These are phyloP conservation scores for Rhazya stricta DNA, from an alignment of 257 asterid species.

Conservation along the genomic window DNA sequence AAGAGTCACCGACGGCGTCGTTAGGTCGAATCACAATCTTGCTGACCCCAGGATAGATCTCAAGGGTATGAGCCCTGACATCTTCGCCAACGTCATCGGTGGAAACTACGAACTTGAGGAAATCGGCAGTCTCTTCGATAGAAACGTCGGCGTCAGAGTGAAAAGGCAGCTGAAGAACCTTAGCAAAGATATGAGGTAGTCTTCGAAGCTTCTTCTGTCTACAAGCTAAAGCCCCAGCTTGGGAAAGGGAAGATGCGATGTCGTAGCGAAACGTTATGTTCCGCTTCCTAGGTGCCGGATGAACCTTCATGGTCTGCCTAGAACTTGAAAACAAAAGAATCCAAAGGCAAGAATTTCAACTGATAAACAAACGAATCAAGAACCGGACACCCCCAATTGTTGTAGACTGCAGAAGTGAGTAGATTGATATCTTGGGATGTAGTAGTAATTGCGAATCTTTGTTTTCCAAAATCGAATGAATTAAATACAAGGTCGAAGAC, in stretches of 20 bases:
- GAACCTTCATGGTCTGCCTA: constrained; percentile 53
- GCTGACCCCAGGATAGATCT: constrained; percentile 75
- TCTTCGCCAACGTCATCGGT: constrained; percentile 44
- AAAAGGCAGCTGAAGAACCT: constrained; percentile 77
- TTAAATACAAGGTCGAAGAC: not conserved
- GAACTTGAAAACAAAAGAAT: not conserved
- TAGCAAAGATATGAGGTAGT: constrained; percentile 76
- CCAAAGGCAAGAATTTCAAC: not conserved
- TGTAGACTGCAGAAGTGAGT: not conserved
- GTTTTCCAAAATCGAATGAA: not conserved
- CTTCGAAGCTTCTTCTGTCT: constrained; percentile 70
- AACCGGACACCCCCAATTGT: not conserved
- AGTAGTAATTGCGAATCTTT: not conserved
- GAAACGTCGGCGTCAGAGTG: constrained; percentile 64
- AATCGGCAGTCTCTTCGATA: constrained; percentile 49
- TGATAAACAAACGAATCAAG: not conserved
- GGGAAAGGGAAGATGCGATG: constrained; percentile 51
- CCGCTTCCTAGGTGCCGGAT: constrained; percentile 55
- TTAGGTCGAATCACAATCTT: constrained; percentile 54
- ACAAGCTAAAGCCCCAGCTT: constrained; percentile 35
- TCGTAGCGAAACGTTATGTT: constrained; percentile 61
- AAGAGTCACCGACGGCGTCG: constrained; percentile 32
- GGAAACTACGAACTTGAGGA: constrained; percentile 52
- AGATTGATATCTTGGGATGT: not conserved
- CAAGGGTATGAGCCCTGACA: constrained; percentile 57